Conservation (phyloP, 2,329 filamentous ascomycete genomes). For the Cordyceps pruinosa region DNA sequence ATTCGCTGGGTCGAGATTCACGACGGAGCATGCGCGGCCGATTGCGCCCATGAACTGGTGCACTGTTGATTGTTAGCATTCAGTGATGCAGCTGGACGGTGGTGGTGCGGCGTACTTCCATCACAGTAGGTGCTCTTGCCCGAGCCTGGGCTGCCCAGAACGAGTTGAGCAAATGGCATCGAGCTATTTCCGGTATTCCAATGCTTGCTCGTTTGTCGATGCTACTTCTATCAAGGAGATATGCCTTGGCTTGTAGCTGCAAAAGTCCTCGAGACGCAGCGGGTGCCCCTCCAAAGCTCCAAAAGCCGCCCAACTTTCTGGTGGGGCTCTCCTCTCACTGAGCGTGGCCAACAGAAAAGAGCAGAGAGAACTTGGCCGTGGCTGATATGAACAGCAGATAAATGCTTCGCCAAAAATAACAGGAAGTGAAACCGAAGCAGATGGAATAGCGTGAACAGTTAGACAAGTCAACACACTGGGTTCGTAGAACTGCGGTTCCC, state of each 20-base stretch:
- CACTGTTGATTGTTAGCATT: slow-evolving; percentile 43
- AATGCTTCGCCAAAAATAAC: no score
- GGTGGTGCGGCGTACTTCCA: slow-evolving; percentile 56
- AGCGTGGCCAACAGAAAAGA: no score
- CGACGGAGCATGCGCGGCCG: slow-evolving; percentile 85
- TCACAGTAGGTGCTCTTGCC: slow-evolving; percentile 98
- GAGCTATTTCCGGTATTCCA: accelerated
- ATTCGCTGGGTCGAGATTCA: slow-evolving; percentile 96
- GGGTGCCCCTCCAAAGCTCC: slow-evolving; percentile 7
- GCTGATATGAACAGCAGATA: no score
- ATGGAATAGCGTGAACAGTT: no score
- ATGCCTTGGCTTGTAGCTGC: neutral
- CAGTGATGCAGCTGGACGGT: neutral
- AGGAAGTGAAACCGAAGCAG: no score
- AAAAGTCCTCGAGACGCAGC: no score
- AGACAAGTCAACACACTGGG: no score
- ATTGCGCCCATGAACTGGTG: slow-evolving; percentile 97
- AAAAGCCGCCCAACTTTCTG: slow-evolving; percentile 7
- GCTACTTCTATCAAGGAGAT: neutral
- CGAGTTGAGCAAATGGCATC: slow-evolving; percentile 66
- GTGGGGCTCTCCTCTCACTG: slow-evolving; percentile 8
- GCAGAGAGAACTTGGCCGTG: no score
- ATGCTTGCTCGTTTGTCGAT: neutral
- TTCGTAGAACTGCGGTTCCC: no score
- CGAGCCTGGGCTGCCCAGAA: slow-evolving; percentile 88